Evolutionary conservation across 2,329 filamentous ascomycete genomes (phyloP), one percentile per base, ranked within the genome.

Genomic region (Arthrobotrys sinensis): DNA sequence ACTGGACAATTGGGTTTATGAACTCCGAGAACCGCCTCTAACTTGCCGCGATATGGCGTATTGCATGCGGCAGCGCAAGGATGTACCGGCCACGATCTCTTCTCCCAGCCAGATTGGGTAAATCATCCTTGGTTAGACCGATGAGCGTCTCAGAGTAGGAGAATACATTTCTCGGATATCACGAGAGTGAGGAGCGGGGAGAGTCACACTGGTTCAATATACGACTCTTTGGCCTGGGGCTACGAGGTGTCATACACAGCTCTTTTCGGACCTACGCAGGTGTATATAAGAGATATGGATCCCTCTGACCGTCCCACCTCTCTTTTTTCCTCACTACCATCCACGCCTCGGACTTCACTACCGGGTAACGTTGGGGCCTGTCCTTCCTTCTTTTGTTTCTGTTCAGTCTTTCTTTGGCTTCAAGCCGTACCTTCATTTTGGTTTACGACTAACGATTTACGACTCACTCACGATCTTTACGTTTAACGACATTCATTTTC

Each of bases 381-480:
- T 24, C 45, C 11, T 48, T 48, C 45, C 7, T 48, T 48, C 19
- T 48, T 48, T 48, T 48, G 45, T 7, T 48, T 48, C 11, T 48
- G 45, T 24, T 48, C 45, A 48, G 45, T 48, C 45, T 10, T 24
- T 48, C 45, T 24, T 48, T 48, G 45, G 45, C 45, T 48, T 48
- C 45, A 48, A 21, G 45, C 45, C 45, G 45, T 24, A 48, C 45
- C 45, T 48, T 48, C 45, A 48, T 48, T 48, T 48, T 48, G 5
- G 7, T 48, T 48, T 48, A 28, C 24, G 24, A 28, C 24, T 28
- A 5, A 48, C 45, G 45, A 48, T n/a, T 48, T 48, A 21, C 45
- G 45, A 48, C 45, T 24, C 45, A 24, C 11, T 48, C 19, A 48
- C 45, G 45, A 48, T 48, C 45, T 10, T 48, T 48, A 21, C 45